Base-by-base conservation (phyloP, 305 asterid species). In the Fraxinus platypoda region DNA sequence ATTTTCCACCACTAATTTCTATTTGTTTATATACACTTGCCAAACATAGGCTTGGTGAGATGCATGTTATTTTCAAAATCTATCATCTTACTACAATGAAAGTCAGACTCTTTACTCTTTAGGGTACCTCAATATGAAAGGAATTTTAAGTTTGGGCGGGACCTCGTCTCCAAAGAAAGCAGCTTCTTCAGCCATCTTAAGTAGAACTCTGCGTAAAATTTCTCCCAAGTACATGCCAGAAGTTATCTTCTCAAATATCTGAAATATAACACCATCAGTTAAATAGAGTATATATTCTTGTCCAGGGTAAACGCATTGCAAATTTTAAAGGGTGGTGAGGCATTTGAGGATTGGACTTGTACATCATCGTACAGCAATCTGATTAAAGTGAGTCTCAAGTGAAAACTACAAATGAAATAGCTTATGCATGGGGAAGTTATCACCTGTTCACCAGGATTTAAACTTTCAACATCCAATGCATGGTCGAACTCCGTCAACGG, bases 221-320 rank as follows among this genome's bases (percentile, higher is more conserved):
- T 95, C 99, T 34, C 97, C 97, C 94, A 95, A 88, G 83, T 94
- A 95, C 99, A 95, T 91, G 73, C 99, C 98, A n/a, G 99, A 95
- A 59, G 85, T 92, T 30, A 94, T 17, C 91, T 95, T 95, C 89
- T 95, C 98, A 77, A 93, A 92, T 85, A 93, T 87, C 97, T 93
- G 90, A 7, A 83, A 71, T 33, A 78, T 2, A 21, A 26, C 21
- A 13, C 23, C 2, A 6, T 30, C 12, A 30, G 75, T 30, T 70
- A 13, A 70, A 28, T 66, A 66, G 2, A 30, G 23, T 70, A 30
- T n/a, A 70, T 2, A 13, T 28, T 30, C 75, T 1, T 13, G 41
- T 15, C 41, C 21, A 30, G 37, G 9, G 41, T 5, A 70, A 66
- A 25, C 0, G 3, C 35, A 9, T 21, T 2, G 23, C 64, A 54